Conservation (phyloP, 2,329 filamentous ascomycete species). For the Aureobasidium sp. region DNA sequence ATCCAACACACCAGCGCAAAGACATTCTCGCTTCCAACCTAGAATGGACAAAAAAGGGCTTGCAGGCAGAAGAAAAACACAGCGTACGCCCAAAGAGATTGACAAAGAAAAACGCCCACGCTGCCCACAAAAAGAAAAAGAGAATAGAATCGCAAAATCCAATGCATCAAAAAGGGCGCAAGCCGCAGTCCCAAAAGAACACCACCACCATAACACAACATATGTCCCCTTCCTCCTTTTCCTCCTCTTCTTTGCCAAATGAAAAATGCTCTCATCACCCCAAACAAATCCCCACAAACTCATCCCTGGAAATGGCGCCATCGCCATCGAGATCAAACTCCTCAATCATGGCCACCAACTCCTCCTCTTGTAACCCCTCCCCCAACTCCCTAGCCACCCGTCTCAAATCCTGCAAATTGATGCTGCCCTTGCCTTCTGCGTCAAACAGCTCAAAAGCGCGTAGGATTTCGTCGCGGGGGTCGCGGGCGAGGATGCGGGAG, state of each 20-base stretch:
- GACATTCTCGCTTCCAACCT: background rate
- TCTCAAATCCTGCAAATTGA: constrained; percentile 80
- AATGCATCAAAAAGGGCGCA: too few species aligned
- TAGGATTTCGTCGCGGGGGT: constrained; percentile 84
- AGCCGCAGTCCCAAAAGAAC: background rate
- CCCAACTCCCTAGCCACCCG: constrained; percentile 85
- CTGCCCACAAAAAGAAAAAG: background rate
- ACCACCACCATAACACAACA: background rate
- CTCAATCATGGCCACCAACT: constrained; percentile 92
- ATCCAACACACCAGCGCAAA: too few species aligned
- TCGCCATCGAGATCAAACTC: constrained; percentile 95
- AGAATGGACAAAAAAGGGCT: background rate
- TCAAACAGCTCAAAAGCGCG: constrained; percentile 93
- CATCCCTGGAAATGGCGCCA: constrained; percentile 61
- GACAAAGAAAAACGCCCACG: background rate
- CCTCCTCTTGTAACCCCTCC: constrained; percentile 86
- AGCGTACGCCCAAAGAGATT: background rate
- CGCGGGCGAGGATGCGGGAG: constrained; percentile 69
- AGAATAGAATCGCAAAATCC: background rate
- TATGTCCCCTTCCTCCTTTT: too few species aligned
- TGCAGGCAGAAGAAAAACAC: background rate
- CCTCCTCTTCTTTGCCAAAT: background rate
- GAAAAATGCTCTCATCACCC: constrained; percentile 21
- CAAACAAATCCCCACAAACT: constrained; percentile 61
- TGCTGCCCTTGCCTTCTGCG: constrained; percentile 81